These are phyloP conservation scores for Penicillium bialowiezense DNA, from an alignment of 495 filamentous ascomycete species.

Conservation along the genomic window DNA sequence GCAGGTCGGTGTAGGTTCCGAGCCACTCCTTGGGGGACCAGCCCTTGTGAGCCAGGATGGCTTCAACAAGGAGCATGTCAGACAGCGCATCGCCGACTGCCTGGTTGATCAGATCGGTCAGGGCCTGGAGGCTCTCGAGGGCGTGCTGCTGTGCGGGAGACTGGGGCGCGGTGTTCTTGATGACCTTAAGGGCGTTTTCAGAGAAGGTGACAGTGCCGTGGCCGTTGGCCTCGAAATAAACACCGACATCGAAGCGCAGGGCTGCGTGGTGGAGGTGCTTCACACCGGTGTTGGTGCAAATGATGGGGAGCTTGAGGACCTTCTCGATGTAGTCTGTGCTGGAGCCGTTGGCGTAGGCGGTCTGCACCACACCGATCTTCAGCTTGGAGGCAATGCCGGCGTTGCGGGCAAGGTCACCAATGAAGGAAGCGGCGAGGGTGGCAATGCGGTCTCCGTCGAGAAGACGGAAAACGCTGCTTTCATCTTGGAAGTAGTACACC, in stretches of 20 bases:
- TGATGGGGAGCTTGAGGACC: constrained; percentile 81
- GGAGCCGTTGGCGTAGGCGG: constrained; percentile 96
- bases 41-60: constrained; percentile 90
- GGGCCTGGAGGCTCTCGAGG: constrained; percentile 74
- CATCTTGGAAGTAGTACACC: constrained; percentile 90
- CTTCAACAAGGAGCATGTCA: constrained; percentile 93
- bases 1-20: constrained; percentile 89
- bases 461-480: constrained; percentile 77
- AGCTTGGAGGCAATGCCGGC: constrained; percentile 76
- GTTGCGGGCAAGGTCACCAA: constrained; percentile 77
- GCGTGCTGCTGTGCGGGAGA: constrained; percentile 87
- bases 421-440: constrained; percentile 89
- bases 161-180: constrained; percentile 75
- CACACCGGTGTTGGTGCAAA: constrained; percentile 93
- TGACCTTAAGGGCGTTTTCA: constrained; percentile 68
- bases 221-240: constrained; percentile 98
- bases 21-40: constrained; percentile 93
- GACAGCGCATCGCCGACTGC: constrained; percentile 94
- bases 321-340: constrained; percentile 88
- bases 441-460: constrained; percentile 97
- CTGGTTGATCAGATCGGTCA: constrained; percentile 92
- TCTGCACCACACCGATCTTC: constrained; percentile 91
- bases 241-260: constrained; percentile 84
- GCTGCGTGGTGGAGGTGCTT: constrained; percentile 97
- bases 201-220: constrained; percentile 97